Evolutionary conservation across 2,329 filamentous ascomycete genomes (phyloP), one percentile per base, ranked within the genome.

Genomic region (Daldinia sp.): DNA sequence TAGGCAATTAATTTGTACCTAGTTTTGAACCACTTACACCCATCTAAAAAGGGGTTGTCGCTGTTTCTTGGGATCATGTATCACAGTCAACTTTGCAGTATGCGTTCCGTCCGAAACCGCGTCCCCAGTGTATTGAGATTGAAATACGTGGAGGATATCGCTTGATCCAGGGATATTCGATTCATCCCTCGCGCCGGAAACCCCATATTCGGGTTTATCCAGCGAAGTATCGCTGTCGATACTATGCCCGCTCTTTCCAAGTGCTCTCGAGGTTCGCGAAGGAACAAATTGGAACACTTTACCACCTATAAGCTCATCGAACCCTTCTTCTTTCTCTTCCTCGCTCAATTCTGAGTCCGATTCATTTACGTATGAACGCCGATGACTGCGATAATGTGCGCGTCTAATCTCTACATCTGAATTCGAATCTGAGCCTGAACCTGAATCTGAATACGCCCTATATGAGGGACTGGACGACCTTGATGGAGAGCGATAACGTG

Each of bases 31-130:
- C 57, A 81, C 65, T 64, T 59, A 73, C 78, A 84, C 77, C 82
- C 82, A 84, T 69, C 78, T 78, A 51, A 82, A 84, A 0, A 84
- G 68, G 7, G 81, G 76, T 12, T 79, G 75, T 3, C 73, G 74
- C 33, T 74, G 75, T 4, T 71, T 75, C 51, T 73, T 76, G 3
- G 75, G 61, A 20, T 81, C 79, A 28, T 81, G 77, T 0, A 82
- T 70, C 10, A 79, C 72, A 1, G 78, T 82, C 53, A 83, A 67
- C 23, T 75, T 75, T 0, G 76, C 78, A 4, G 73, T 74, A 60
- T 83, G 81, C 5, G 70, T 74, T 12, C 80, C 80, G 5, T 79
- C 78, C 13, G 78, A 73, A 30, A 81, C 76, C 26, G 77, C 79
- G 55, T 79, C 78, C 0, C 82, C 82, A 0, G 79, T 80, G 46